These are phyloP conservation scores for Phascolomyces articulosus DNA, from an alignment of 371 early-diverging fungal species.

Conservation along the genomic window DNA sequence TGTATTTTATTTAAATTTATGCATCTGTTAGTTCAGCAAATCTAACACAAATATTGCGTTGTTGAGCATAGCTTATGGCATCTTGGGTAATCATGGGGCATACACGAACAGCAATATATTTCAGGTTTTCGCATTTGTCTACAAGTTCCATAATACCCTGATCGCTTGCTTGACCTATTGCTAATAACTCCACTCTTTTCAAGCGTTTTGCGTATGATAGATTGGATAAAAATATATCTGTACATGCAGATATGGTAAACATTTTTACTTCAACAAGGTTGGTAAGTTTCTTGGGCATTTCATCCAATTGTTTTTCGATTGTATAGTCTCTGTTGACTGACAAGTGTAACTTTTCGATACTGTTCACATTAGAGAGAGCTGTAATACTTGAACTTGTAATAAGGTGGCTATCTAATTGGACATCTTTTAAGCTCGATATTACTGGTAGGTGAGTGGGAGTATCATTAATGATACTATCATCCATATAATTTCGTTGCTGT, in stretches of 20 bases:
- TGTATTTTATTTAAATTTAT: no score
- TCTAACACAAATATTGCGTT: not conserved
- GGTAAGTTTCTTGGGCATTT: not conserved
- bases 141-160: not conserved
- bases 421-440: not conserved
- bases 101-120: not conserved
- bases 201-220: not conserved
- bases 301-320: not conserved
- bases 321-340: not conserved
- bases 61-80: not conserved
- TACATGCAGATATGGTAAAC: not conserved
- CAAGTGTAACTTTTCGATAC: not conserved
- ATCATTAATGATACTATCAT: no score
- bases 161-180: not conserved
- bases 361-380: not conserved
- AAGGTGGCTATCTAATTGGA: not conserved
- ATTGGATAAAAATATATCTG: not conserved
- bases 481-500: no score
- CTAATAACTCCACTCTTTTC: not conserved
- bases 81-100: not conserved
- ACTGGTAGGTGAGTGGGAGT: no score
- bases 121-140: not conserved
- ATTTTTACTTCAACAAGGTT: not conserved
- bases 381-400: not conserved
- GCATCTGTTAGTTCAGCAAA: not conserved